A percentile compares a stretch with the other conserved stretches of the same genome.
Evolutionary conservation across 768 basidiomycete species (phyloP).

Genomic region (Collybia nuda): DNA sequence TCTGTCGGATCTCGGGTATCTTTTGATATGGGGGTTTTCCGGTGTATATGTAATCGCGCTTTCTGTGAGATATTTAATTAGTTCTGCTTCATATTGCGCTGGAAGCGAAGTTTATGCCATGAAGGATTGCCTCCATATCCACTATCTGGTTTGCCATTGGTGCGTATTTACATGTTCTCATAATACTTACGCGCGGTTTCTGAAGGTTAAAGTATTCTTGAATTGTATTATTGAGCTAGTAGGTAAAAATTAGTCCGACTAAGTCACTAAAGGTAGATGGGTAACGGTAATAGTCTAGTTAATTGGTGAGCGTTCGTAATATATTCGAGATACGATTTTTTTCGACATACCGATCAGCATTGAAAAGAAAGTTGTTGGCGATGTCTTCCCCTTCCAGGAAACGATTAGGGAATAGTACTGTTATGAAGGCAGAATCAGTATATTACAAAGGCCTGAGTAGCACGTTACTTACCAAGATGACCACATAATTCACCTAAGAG

Average conservation of each 20-base stretch:
- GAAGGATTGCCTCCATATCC: no score
- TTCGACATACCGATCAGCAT: constrained; percentile 67
- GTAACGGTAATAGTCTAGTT: constrained; percentile 64
- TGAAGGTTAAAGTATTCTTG: no score
- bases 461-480: constrained; percentile 69
- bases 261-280: constrained; percentile 59
- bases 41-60: no score
- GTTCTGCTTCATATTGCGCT: no score
- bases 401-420: constrained; percentile 81
- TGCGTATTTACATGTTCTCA: no score
- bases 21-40: no score
- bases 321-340: not conserved
- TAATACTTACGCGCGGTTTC: no score
- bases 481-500: constrained; percentile 76
- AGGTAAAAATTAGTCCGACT: not conserved
- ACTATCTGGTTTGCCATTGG: no score
- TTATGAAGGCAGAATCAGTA: constrained; percentile 2
- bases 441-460: not conserved
- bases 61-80: no score
- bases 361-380: constrained; percentile 92
- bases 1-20: no score
- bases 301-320: not conserved
- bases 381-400: constrained; percentile 94
- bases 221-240: not conserved
- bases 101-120: no score